A percentile compares a stretch with the other conserved stretches of the same genome.
These are phyloP conservation scores for Ajuga reptans DNA, from an alignment of 305 asterid species.

Conservation along the genomic window DNA sequence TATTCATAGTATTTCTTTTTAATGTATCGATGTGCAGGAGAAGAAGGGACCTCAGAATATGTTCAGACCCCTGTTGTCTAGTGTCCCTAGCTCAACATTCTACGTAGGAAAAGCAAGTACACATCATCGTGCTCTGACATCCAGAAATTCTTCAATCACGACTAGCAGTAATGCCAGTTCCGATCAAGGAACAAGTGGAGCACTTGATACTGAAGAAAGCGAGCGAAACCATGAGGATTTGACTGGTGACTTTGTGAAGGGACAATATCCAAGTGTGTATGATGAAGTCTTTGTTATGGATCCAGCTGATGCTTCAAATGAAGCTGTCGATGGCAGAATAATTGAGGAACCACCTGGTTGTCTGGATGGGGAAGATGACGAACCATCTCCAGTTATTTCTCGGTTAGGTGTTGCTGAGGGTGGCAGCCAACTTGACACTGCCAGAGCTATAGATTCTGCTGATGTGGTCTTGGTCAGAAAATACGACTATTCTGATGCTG, in stretches of 20 bases:
- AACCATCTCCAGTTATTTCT: constrained; percentile 24
- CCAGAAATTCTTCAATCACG: constrained; percentile 75
- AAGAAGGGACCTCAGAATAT: constrained; percentile 76
- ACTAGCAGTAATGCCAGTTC: constrained; percentile 85
- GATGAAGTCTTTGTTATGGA: constrained; percentile 72
- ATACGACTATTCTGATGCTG: constrained; percentile 26
- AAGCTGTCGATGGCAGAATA: constrained; percentile 28
- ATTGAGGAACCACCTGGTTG: constrained; percentile 28
- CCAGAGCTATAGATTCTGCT: constrained; percentile 27
- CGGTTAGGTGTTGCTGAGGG: constrained; percentile 27
- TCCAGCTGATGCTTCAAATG: constrained; percentile 39
- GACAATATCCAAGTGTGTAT: constrained; percentile 26
- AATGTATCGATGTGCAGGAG: constrained; percentile 45
- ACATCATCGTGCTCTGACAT: constrained; percentile 43
- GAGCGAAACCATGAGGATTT: constrained; percentile 62
- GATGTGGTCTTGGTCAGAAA: constrained; percentile 32
- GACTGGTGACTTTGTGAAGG: constrained; percentile 37
- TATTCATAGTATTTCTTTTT: not conserved
- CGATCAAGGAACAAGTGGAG: constrained; percentile 55
- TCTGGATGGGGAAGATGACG: constrained; percentile 27
- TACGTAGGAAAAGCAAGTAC: constrained; percentile 56
- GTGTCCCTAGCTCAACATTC: constrained; percentile 89
- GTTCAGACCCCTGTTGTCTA: constrained; percentile 92
- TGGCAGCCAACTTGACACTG: constrained; percentile 28
- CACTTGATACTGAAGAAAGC: constrained; percentile 57